Evolutionary conservation across 768 basidiomycete species (phyloP), one percentile per base, ranked within the genome.

Genomic region (Lactarius quietus): DNA sequence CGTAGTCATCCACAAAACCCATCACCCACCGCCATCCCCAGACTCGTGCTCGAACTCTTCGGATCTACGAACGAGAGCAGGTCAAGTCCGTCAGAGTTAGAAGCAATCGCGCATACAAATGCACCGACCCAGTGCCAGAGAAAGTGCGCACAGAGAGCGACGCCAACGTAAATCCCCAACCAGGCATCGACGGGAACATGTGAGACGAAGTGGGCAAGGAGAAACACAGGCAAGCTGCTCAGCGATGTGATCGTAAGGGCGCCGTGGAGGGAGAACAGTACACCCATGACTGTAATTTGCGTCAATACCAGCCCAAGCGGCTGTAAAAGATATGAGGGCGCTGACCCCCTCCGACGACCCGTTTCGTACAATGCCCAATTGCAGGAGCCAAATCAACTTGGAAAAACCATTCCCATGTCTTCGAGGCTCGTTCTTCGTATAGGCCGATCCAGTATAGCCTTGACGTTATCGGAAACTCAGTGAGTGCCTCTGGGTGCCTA

Each of bases 301-400:
- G 23, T 65, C 28, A 31, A 29, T 56, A 9, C 12, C 17, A 31
- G 17, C 14, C 8, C 7, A 5, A 31, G 26, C 4, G 31, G 10
- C 20, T n/a, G 17, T 9, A 31, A 20, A n/a, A 41, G 39, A 23
- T 29, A 41, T 33, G 7, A 48, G 18, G 26, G 33, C 36, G 9
- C 64, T 57, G n/a, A 65, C 64, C 55, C 51, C 64, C 64, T 61
- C 64, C 64, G 20, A 52, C 38, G 6, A 65, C 39, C 9, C 64
- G 59, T 31, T 43, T 29, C 7, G 33, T 23, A 48, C 5, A 57
- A 57, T 65, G 41, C 9, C 28, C 3, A 36, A 65, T 66, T 20
- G 55, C 36, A 26, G 12, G 45, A 6, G 39, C 29, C 56, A 62
- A 31, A 48, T 66, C 60, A 3, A 57, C 36, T 7, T 43, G 55